Base-by-base conservation (phyloP, 768 basidiomycete genomes). In the Termitomyces sp. region DNA sequence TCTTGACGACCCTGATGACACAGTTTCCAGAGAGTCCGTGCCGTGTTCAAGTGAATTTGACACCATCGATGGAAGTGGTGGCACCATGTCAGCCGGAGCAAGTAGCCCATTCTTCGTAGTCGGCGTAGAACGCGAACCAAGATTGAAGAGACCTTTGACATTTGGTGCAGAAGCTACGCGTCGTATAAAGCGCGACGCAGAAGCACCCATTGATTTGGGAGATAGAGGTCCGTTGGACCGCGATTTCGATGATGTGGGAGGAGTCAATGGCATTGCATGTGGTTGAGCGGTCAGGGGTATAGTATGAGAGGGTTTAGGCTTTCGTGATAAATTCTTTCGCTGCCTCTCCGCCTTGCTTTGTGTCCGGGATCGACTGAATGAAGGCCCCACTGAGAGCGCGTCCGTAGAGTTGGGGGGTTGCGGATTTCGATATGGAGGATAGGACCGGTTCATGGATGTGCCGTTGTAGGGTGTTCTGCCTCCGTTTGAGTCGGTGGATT, bases 131-230 rank as follows among this genome's bases (percentile, higher is more conserved):
- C 85, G 82, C 43, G 84, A 79, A 55, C 82, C 74, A 45, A 84
- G 74, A 39, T 79, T 77, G 71, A 98, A 94, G 32, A 99, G 79
- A 30, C 88, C 90, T 70, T 98, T 98, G 34, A 95, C 89, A 68
- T 98, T 99, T 3, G 96, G 96, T 2, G 97, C 95, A 9, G 94
- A 97, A 4, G 95, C 94, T 47, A 98, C 96, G 49, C 96, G 87
- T 53, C 96, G 88, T 32, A 98, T 87, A 75, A 98, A 95, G 36
- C 95, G 88, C 48, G 91, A 84, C 9, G 93, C 90, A 0, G 86
- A 85, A 16, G 86, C 86, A 51, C 86, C 79, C 74, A 92, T 82
- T 22, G 82, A 79, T 66, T 82, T 85, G 32, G 89, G 87, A 7
- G 85, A 87, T 40, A 90, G 74, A 10, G 86, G 83, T 20, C 77